Evolutionary conservation across 169 alveolate genomes (phyloP), one percentile per base, ranked within the genome.

Genomic region (Besnoitia besnoiti): DNA sequence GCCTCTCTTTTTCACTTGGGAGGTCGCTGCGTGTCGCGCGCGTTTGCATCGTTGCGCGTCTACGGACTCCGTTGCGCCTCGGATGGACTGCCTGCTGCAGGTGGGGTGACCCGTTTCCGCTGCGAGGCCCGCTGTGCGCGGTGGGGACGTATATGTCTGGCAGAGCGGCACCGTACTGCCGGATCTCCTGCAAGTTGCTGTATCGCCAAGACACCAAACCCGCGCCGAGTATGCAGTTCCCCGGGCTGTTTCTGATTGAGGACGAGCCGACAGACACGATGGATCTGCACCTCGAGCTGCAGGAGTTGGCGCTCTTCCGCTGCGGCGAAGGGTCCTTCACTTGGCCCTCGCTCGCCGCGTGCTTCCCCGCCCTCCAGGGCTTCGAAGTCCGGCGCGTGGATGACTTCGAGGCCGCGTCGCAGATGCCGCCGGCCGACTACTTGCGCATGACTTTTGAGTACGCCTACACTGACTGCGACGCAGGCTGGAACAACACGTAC

Each of bases 31-130:
- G 14, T 14, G 14, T 49, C 55, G 55, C 30, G 12, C 27, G 12
- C 27, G 67, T 19, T 55, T 5, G 12, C 3, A 19, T n/a, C 67
- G 33, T 16, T 19, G 67, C n/a, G n/a, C 30, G 3, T 55, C 67
- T 55, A 21, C 30, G 33, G 12, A 1, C 67, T 19, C 67, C 24
- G 67, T 55, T n/a, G n/a, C n/a, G n/a, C n/a, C n/a, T n/a, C n/a
- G n/a, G n/a, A n/a, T n/a, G n/a, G n/a, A n/a, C n/a, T n/a, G n/a
- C n/a, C n/a, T n/a, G 7, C 27, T 1, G 12, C 30, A 55, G 67
- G 67, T 55, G 67, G 67, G 67, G 67, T 5, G 67, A 55, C 67
- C 67, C 67, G 30, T 55, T 19, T n/a, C 67, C 67, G 67, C 67
- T 10, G 67, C 67, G 67, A 55, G 67, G 67, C 27, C 67, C 67